These are phyloP conservation scores for Davidsoniella eucalypti DNA, from an alignment of 2,329 filamentous ascomycete species.

Conservation along the genomic window DNA sequence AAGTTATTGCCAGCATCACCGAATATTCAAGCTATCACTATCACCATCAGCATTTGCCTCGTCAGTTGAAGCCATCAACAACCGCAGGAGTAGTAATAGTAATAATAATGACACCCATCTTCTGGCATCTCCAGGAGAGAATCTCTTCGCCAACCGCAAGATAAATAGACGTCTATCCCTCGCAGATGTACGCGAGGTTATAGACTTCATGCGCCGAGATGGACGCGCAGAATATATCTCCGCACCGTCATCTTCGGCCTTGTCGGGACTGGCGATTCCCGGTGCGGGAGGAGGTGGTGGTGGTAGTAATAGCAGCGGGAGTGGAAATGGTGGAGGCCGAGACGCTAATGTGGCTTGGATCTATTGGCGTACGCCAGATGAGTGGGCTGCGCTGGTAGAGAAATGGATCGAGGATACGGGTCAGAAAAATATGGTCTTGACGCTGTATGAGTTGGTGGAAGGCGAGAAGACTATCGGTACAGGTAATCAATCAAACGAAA, in stretches of 20 bases:
- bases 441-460: conserved; percentile 78
- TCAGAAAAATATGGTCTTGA: conserved; percentile 77
- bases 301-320: conserved; percentile 20
- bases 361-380: conserved; percentile 74
- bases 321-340: conserved; percentile 22
- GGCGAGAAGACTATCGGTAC: conserved; percentile 63
- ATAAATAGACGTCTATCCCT: conserved; percentile 34
- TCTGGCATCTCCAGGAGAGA: too few relatives aligned
- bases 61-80: too few relatives aligned
- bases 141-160: conserved; percentile 39
- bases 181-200: conserved; percentile 38
- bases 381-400: conserved; percentile 71
- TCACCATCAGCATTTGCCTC: conserved; percentile 35
- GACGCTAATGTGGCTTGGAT: conserved; percentile 40
- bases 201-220: conserved; percentile 42
- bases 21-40: conserved; percentile 58
- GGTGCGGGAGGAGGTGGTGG: conserved; percentile 17
- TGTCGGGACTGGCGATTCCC: conserved; percentile 16
- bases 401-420: conserved; percentile 75
- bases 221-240: conserved; percentile 50
- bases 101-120: too few relatives aligned
- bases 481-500: conserved; percentile 28
- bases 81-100: too few relatives aligned
- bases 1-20: conserved; percentile 64
- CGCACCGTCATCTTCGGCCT: not conserved